phyloP scores from a whole-genome alignment of 2,329 filamentous ascomycete species.

The Fusarium napiforme region DNA sequence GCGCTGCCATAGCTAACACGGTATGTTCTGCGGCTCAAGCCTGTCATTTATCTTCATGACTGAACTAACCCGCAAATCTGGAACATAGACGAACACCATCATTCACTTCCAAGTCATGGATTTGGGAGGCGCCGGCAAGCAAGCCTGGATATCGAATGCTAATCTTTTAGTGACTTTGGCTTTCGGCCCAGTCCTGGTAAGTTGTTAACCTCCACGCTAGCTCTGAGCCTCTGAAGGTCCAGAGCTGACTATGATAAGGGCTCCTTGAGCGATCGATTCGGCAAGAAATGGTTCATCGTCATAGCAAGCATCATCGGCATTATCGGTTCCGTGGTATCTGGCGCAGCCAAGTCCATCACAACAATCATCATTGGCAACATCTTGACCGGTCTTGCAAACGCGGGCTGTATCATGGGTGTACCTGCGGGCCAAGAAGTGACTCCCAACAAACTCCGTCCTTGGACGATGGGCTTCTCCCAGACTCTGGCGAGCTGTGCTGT shows the following conservation, averaged over 20 bases:
- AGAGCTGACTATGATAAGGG: background rate
- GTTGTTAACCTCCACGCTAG: rapidly evolving
- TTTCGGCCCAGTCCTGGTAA: background rate
- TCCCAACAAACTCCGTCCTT: background rate
- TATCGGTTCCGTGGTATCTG: background rate
- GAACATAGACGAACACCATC: background rate
- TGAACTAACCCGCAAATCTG: background rate
- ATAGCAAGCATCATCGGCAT: background rate
- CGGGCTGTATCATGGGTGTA: background rate
- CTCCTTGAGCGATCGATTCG: background rate
- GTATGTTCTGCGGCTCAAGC: background rate
- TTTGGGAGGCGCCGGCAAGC: background rate
- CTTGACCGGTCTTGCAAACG: background rate
- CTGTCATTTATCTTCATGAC: too few relatives aligned
- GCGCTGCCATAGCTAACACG: background rate
- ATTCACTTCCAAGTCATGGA: background rate
- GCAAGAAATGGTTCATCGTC: background rate
- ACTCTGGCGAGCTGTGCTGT: background rate
- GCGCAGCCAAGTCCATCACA: background rate
- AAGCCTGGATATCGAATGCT: background rate
- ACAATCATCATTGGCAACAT: background rate
- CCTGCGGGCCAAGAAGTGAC: background rate
- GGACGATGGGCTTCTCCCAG: background rate
- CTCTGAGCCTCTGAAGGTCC: too few relatives aligned
- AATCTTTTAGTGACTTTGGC: background rate